A percentile compares a stretch with the other conserved stretches of the same genome.
Evolutionary conservation across 140 eudicot species (phyloP).

Genomic region (Ambrosia hybrid): DNA sequence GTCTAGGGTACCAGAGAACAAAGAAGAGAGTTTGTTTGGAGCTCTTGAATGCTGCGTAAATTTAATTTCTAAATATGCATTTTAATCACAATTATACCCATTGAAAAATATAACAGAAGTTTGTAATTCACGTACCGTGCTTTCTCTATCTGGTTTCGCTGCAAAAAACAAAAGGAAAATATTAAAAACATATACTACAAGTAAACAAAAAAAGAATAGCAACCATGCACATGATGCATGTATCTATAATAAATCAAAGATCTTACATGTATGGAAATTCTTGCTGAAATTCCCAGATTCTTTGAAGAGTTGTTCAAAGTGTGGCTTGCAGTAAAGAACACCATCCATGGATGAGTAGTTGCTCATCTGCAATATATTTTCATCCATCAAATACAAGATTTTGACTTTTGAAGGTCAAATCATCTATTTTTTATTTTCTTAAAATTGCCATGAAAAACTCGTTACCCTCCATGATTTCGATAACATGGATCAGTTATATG

Average conservation of each 20-base stretch:
- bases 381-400: slow-evolving; percentile 13
- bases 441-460: background rate
- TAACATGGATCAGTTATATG: background rate
- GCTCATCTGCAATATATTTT: slow-evolving; percentile 39
- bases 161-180: slow-evolving; percentile 25
- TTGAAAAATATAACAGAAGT: background rate
- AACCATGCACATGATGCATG: background rate
- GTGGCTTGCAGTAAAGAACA: slow-evolving; percentile 50
- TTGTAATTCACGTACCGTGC: slow-evolving; percentile 41
- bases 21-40: slow-evolving; percentile 77
- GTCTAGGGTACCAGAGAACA: slow-evolving; percentile 93
- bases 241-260: background rate
- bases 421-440: background rate
- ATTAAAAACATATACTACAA: background rate
- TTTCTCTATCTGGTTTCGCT: slow-evolving; percentile 63
- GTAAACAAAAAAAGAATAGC: background rate
- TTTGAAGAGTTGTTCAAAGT: slow-evolving; percentile 59
- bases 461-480: background rate
- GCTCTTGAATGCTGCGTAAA: slow-evolving; percentile 49
- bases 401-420: slow-evolving; percentile 22
- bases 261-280: slow-evolving; percentile 56
- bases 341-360: slow-evolving; percentile 55
- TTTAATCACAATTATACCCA: slow-evolving; percentile 2
- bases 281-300: slow-evolving; percentile 55
- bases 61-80: slow-evolving; percentile 12